Evolutionary conservation across 208 protist species (phyloP).

Genomic region (Crithidia mellificae): DNA sequence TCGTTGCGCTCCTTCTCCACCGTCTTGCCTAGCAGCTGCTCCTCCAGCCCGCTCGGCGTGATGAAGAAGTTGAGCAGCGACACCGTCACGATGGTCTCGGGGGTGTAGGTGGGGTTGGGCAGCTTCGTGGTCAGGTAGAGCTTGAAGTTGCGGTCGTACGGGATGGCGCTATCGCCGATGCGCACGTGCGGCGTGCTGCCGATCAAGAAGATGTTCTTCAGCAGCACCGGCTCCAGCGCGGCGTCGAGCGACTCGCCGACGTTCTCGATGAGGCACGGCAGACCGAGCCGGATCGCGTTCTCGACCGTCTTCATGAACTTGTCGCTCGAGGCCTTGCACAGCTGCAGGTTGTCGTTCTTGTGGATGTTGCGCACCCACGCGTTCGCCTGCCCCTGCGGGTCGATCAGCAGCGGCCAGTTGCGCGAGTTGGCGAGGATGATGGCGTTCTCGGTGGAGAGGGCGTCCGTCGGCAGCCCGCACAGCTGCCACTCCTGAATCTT

Average conservation of each 20-base stretch:
- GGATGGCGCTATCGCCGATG: slow-evolving; percentile 96
- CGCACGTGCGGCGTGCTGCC: slow-evolving; percentile 95
- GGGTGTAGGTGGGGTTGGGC: slow-evolving; percentile 96
- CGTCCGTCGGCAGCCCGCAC: slow-evolving; percentile 95
- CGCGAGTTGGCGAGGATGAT: slow-evolving; percentile 94
- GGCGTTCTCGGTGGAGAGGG: slow-evolving; percentile 96
- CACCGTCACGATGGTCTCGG: slow-evolving; percentile 96
- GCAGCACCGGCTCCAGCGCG: slow-evolving; percentile 95
- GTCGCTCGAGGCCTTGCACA: slow-evolving; percentile 96
- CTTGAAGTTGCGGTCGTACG: slow-evolving; percentile 95
- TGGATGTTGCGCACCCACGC: slow-evolving; percentile 97
- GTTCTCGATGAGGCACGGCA: slow-evolving; percentile 97
- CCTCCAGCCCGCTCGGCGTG: slow-evolving; percentile 95
- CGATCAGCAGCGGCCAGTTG: slow-evolving; percentile 98
- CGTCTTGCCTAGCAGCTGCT: slow-evolving; percentile 96
- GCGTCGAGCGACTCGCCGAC: slow-evolving; percentile 95
- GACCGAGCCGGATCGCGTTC: slow-evolving; percentile 96
- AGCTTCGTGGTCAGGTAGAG: slow-evolving; percentile 98
- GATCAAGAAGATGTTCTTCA: slow-evolving; percentile 94
- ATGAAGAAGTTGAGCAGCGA: slow-evolving; percentile 99
- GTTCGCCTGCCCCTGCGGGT: slow-evolving; percentile 98
- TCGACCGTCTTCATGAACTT: slow-evolving; percentile 95
- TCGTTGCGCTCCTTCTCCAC: slow-evolving; percentile 97
- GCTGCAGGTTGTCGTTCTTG: slow-evolving; percentile 91
- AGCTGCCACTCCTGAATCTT: slow-evolving; percentile 96